Percentiles rank a stretch among this genome's conserved stretches.
Conservation (phyloP, 768 basidiomycete species). For the Nevesoporus exiguus region DNA sequence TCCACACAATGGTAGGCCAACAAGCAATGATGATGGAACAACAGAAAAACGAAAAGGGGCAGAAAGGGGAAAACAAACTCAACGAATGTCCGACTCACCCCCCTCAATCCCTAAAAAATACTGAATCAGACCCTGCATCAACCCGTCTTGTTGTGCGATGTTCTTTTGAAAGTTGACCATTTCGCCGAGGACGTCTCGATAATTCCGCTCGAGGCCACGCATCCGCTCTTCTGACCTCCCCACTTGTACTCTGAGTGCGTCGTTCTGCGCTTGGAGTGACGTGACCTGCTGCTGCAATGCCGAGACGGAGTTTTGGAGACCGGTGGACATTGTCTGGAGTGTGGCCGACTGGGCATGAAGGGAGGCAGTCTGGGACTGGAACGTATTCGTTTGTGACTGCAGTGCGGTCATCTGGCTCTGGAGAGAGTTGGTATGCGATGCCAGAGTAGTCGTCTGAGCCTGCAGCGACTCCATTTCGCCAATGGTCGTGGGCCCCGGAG, state of each 20-base stretch:
- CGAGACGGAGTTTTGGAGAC: constrained; percentile 26
- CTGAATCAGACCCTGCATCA: constrained; percentile 78
- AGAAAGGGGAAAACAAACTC: neutral
- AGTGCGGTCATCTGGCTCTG: constrained; percentile 29
- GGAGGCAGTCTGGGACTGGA: constrained; percentile 29
- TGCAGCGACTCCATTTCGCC: constrained; percentile 29
- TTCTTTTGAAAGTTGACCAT: constrained; percentile 70
- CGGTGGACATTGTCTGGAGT: constrained; percentile 30
- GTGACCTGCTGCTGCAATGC: constrained; percentile 29
- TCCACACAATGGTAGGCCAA: no score
- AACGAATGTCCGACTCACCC: constrained; percentile 36
- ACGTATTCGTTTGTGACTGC: constrained; percentile 28
- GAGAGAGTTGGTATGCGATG: constrained; percentile 29
- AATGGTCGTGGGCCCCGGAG: constrained; percentile 24
- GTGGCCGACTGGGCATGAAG: constrained; percentile 36
- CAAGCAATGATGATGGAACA: neutral
- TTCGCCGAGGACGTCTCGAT: constrained; percentile 66
- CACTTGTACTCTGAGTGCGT: constrained; percentile 29
- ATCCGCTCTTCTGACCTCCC: constrained; percentile 48
- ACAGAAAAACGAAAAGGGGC: neutral
- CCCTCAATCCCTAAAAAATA: constrained; percentile 75
- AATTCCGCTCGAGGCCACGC: constrained; percentile 56
- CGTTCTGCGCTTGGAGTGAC: constrained; percentile 29
- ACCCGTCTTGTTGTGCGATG: constrained; percentile 79
- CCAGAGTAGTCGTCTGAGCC: constrained; percentile 26